Conservation (phyloP, 2,329 filamentous ascomycete genomes). For the Bipolaris victoriae region DNA sequence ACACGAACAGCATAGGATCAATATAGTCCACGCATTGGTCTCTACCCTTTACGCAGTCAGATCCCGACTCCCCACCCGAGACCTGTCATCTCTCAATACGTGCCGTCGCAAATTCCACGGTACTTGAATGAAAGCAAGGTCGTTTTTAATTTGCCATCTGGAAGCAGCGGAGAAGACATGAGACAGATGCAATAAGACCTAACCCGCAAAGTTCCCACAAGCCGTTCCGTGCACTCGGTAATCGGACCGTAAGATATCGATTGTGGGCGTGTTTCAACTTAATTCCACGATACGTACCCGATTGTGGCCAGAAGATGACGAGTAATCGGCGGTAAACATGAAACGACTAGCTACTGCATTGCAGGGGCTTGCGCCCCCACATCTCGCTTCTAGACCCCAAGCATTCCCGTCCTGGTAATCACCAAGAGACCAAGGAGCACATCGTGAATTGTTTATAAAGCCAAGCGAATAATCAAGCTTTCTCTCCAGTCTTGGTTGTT, state of each 20-base stretch:
- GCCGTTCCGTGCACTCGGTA: background rate
- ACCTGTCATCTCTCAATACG: background rate
- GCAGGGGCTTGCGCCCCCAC: background rate
- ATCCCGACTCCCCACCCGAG: background rate
- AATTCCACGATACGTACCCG: background rate
- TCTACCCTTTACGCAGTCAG: background rate
- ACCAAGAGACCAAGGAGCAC: background rate
- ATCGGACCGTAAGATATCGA: background rate
- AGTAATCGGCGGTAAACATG: background rate
- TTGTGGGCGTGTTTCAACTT: background rate
- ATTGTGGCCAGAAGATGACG: background rate
- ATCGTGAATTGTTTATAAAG: background rate
- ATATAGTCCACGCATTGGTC: background rate
- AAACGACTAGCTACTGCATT: background rate
- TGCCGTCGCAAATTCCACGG: background rate
- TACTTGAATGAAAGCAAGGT: background rate
- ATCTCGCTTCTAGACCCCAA: background rate
- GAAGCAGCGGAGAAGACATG: background rate
- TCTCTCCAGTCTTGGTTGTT: background rate
- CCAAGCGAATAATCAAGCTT: constrained; percentile 1
- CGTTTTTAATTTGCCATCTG: background rate
- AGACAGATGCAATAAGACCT: background rate
- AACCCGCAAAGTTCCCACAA: background rate
- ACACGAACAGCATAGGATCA: background rate
- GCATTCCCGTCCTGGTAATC: background rate